Percentiles rank a stretch among this genome's conserved stretches.
phyloP scores from a whole-genome alignment of 352 stramenopile genomes.

The Pythium sp. region DNA sequence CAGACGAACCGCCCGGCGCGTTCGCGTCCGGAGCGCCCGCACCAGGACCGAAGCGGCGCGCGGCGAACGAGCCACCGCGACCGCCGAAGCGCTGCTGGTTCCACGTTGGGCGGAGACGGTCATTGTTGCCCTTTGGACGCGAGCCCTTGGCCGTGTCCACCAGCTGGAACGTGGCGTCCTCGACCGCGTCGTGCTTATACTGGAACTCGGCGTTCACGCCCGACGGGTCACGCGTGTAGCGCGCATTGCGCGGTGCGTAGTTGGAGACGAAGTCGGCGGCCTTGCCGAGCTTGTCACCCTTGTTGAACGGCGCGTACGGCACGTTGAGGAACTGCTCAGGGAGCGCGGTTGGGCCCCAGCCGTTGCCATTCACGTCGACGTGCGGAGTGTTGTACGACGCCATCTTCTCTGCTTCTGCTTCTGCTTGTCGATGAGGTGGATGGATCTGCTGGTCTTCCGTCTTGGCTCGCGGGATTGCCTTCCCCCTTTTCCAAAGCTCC shows the following conservation, averaged over 20 bases:
- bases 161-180: constrained; percentile 91
- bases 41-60: constrained; percentile 21
- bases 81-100: constrained; percentile 84
- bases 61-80: constrained; percentile 41
- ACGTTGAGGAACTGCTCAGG: constrained; percentile 91
- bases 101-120: constrained; percentile 78
- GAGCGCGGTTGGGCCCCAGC: constrained; percentile 84
- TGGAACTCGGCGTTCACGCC: constrained; percentile 92
- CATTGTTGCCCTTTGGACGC: constrained; percentile 62
- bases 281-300: constrained; percentile 93
- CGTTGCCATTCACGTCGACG: constrained; percentile 80
- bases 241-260: constrained; percentile 53
- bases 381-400: constrained; percentile 68
- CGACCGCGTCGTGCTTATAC: constrained; percentile 91
- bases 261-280: constrained; percentile 92
- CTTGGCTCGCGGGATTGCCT: neutral
- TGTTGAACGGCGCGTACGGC: constrained; percentile 95
- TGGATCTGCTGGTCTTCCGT: neutral
- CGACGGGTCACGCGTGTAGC: constrained; percentile 67
- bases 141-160: constrained; percentile 92
- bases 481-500: neutral
- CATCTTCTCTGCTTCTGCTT: constrained; percentile 31
- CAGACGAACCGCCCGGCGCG: constrained; percentile 37
- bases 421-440: neutral
- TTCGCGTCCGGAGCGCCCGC: constrained; percentile 33